Evolutionary conservation across 75 land plant species (phyloP).

Genomic region (Picea glauca): DNA sequence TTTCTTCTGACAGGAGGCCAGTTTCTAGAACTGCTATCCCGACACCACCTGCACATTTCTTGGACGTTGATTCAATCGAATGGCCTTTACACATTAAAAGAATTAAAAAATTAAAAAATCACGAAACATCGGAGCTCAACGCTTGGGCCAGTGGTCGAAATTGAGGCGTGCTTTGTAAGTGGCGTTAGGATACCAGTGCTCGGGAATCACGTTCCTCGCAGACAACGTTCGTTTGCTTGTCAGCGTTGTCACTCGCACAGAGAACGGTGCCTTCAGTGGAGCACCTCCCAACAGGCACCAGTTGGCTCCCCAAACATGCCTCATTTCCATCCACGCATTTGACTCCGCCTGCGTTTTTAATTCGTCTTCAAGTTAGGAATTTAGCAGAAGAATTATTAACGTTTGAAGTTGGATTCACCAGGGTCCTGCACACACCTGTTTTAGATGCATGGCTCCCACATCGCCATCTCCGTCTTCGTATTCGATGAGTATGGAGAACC

Average conservation of each 20-base stretch:
- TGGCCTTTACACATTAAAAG: too few species aligned
- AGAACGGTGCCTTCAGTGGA: conserved; percentile 67
- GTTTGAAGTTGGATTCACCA: too few species aligned
- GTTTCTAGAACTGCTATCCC: too few species aligned
- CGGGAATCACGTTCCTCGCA: conserved; percentile 67
- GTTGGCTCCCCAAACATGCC: conserved; percentile 76
- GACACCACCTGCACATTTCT: too few species aligned
- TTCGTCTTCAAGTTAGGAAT: too few species aligned
- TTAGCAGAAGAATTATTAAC: too few species aligned
- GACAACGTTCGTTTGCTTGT: conserved; percentile 44
- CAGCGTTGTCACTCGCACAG: conserved; percentile 57
- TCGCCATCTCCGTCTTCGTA: conserved; percentile 86
- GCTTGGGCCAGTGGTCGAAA: conserved; percentile 15
- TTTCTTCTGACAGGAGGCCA: too few species aligned
- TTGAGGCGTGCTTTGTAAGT: conserved; percentile 73
- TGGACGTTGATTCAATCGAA: too few species aligned
- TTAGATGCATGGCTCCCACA: conserved; percentile 60
- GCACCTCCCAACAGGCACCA: conserved; percentile 65
- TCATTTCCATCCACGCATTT: conserved; percentile 54
- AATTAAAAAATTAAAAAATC: too few species aligned
- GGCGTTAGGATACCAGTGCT: conserved; percentile 64
- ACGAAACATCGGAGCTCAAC: too few species aligned
- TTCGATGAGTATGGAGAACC: conserved; percentile 72
- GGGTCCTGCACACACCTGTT: conserved; percentile 23
- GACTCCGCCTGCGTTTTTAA: too few species aligned